Percentiles rank a stretch among this genome's conserved stretches.
Conservation (phyloP, 2,329 filamentous ascomycete species). For the Paecilomyces formosus region DNA sequence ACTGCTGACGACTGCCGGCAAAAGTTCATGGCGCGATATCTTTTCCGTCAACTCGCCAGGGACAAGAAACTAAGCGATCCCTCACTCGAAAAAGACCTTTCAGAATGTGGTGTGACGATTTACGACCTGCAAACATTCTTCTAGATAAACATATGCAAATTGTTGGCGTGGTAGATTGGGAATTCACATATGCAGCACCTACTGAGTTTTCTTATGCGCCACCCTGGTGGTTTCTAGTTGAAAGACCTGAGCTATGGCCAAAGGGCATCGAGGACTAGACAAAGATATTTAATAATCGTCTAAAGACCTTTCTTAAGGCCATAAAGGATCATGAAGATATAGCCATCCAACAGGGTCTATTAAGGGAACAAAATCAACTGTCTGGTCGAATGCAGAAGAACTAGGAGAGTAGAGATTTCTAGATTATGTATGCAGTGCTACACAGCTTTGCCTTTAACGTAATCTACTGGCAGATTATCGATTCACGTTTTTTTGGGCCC, state of each 20-base stretch:
- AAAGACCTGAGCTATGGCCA: slow-evolving; percentile 16
- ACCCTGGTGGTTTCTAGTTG: slow-evolving; percentile 18
- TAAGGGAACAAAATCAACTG: slow-evolving; percentile 8
- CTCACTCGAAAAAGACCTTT: background rate
- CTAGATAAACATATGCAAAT: background rate
- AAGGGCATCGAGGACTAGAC: slow-evolving; percentile 11
- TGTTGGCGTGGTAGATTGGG: slow-evolving; percentile 14
- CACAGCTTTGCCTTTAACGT: slow-evolving; percentile 10
- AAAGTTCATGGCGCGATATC: background rate
- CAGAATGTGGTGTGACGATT: background rate
- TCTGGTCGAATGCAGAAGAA: slow-evolving; percentile 11
- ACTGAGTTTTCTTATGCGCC: slow-evolving; percentile 11
- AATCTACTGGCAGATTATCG: slow-evolving; percentile 1
- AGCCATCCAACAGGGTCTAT: slow-evolving; percentile 4
- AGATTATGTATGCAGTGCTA: slow-evolving; percentile 9
- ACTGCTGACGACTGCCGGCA: background rate
- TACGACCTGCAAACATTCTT: background rate
- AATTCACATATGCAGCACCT: slow-evolving; percentile 17
- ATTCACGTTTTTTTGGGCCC: background rate
- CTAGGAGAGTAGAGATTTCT: slow-evolving; percentile 15
- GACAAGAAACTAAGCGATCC: background rate
- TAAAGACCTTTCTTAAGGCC: slow-evolving; percentile 11
- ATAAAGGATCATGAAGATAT: slow-evolving; percentile 8
- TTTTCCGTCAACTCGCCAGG: background rate
- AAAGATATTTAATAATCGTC: slow-evolving; percentile 6